These are phyloP conservation scores for Ogataea minuta DNA, from an alignment of 805 yeast genomes.

Conservation along the genomic window DNA sequence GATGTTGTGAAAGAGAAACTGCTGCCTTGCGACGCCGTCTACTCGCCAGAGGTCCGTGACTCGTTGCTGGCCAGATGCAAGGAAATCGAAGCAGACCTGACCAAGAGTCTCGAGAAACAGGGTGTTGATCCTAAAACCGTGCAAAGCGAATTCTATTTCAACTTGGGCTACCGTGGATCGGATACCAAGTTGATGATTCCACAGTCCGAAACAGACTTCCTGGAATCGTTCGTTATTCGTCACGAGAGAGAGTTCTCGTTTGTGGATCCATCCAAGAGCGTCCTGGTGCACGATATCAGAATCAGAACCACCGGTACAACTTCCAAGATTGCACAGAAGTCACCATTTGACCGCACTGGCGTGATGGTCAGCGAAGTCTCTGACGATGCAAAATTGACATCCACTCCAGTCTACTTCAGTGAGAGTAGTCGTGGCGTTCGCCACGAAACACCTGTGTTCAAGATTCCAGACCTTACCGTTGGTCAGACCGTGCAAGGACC, in stretches of 20 bases:
- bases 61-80: constrained; percentile 19
- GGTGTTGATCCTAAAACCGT: constrained; percentile 19
- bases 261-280: constrained; percentile 49
- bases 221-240: constrained; percentile 45
- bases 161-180: constrained; percentile 76
- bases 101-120: constrained; percentile 32
- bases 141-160: constrained; percentile 44
- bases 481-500: constrained; percentile 50
- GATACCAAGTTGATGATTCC: constrained; percentile 72
- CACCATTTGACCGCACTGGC: constrained; percentile 33
- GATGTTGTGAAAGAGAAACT: constrained; percentile 34
- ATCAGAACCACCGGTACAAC: constrained; percentile 76
- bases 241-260: constrained; percentile 72
- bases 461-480: constrained; percentile 28
- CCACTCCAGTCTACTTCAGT: constrained; percentile 58
- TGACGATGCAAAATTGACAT: constrained; percentile 51
- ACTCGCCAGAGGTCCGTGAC: constrained; percentile 14
- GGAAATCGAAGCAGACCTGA: constrained; percentile 16
- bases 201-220: constrained; percentile 35
- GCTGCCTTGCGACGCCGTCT: constrained; percentile 25
- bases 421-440: constrained; percentile 75
- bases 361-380: constrained; percentile 76
- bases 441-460: constrained; percentile 46
- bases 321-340: constrained; percentile 29
- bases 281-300: constrained; percentile 59